Percentiles rank a stretch among this genome's conserved stretches.
Conservation (phyloP, 2,329 filamentous ascomycete genomes). For the Aspergillus luchuensis region DNA sequence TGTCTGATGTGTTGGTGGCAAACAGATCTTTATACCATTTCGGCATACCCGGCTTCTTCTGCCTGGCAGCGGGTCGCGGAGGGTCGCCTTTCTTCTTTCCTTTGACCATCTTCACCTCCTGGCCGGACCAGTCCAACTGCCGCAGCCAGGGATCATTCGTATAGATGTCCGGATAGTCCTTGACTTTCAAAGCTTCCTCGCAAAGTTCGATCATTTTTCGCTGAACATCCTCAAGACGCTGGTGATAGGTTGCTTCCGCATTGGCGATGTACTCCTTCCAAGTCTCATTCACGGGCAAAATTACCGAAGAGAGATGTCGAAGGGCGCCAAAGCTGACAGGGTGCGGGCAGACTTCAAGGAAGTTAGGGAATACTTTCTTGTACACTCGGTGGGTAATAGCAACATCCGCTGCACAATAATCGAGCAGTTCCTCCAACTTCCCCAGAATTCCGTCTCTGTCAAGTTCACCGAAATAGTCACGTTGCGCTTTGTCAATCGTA, state of each 20-base stretch:
- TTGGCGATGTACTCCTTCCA: slow-evolving; percentile 86
- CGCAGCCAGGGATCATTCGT: slow-evolving; percentile 83
- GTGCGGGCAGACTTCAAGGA: slow-evolving; percentile 87
- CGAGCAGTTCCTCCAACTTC: slow-evolving; percentile 78
- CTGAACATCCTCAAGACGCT: slow-evolving; percentile 74
- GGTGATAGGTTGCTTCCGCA: slow-evolving; percentile 80
- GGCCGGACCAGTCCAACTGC: slow-evolving; percentile 93
- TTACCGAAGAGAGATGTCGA: slow-evolving; percentile 88
- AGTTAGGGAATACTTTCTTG: slow-evolving; percentile 87
- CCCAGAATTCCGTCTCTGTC: slow-evolving; percentile 69
- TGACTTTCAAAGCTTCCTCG: slow-evolving; percentile 74
- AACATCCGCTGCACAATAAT: slow-evolving; percentile 95
- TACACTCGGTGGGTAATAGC: slow-evolving; percentile 92
- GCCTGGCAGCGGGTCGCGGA: slow-evolving; percentile 73
- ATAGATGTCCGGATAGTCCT: slow-evolving; percentile 69
- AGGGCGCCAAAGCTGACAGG: slow-evolving; percentile 96
- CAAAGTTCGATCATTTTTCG: slow-evolving; percentile 72
- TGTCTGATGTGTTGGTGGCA: slow-evolving; percentile 62
- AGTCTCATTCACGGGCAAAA: slow-evolving; percentile 81
- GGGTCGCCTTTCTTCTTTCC: slow-evolving; percentile 84
- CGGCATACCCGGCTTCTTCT: slow-evolving; percentile 94
- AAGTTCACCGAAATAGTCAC: slow-evolving; percentile 83
- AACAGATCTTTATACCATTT: slow-evolving; percentile 96
- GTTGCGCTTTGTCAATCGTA: slow-evolving; percentile 82
- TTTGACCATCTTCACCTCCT: slow-evolving; percentile 88